Conservation (phyloP, 331 rosid species). For the Quercus lobata region DNA sequence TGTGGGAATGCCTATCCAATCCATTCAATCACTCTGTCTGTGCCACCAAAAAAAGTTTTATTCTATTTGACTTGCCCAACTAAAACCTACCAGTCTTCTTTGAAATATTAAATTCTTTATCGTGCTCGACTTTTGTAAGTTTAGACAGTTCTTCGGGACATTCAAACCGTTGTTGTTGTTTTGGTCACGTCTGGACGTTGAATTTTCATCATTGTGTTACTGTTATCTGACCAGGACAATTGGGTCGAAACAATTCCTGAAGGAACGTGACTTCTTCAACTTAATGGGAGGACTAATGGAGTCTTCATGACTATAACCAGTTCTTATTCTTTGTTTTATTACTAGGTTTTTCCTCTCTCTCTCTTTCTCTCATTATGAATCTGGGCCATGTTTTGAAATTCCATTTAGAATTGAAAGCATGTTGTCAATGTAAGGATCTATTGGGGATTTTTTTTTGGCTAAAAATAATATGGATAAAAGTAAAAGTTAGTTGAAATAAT, state of each 20-base stretch:
- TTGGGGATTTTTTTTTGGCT: too few species aligned
- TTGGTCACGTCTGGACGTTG: not conserved
- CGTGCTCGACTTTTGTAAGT: not conserved
- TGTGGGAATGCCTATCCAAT: constrained; percentile 15
- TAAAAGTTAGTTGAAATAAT: too few species aligned
- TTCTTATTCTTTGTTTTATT: not conserved
- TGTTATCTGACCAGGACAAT: not conserved
- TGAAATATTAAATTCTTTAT: not conserved
- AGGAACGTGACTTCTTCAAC: not conserved
- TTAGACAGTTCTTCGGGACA: not conserved
- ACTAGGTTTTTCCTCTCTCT: not conserved
- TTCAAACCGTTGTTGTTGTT: not conserved
- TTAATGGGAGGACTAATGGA: not conserved
- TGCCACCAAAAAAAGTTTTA: not conserved
- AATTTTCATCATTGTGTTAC: not conserved
- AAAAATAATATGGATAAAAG: fast-evolving
- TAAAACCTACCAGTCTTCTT: constrained; percentile 2
- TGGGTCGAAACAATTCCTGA: not conserved
- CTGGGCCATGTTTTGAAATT: too few species aligned
- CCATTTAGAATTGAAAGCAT: too few species aligned
- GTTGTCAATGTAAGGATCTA: too few species aligned
- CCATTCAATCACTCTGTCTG: not conserved
- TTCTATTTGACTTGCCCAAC: not conserved
- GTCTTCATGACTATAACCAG: not conserved
- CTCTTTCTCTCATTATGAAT: too few species aligned